Conservation (phyloP, 129 eudicot genomes). For the Silybum marianum region DNA sequence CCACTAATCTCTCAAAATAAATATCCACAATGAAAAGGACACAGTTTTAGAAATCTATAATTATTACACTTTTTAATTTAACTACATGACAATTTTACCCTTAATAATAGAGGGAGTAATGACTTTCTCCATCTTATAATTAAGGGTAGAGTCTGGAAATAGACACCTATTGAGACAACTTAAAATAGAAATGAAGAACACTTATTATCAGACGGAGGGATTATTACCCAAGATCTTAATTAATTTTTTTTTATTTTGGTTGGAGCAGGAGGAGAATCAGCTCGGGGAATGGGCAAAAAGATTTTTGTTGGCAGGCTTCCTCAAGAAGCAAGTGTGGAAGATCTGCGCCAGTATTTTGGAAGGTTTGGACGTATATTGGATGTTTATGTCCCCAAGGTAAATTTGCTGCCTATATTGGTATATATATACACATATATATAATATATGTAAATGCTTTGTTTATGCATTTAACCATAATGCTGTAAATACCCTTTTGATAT, state of each 20-base stretch:
- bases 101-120: neutral
- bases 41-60: neutral
- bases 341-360: conserved; percentile 89
- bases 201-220: neutral
- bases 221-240: neutral
- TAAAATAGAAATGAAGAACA: neutral
- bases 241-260: neutral
- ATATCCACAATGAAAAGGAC: neutral
- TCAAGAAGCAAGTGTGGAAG: conserved; percentile 91
- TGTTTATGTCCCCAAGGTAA: conserved; percentile 96
- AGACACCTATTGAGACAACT: neutral
- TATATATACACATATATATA: too few relatives aligned
- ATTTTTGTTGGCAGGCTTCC: conserved; percentile 97
- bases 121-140: neutral
- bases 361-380: conserved; percentile 93
- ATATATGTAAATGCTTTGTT: neutral
- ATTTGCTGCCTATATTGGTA: neutral
- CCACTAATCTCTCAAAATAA: neutral
- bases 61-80: neutral
- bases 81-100: neutral
- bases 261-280: conserved; percentile 55
- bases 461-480: neutral
- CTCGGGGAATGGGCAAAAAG: conserved; percentile 90
- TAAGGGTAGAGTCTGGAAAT: neutral
- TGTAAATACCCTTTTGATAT: conserved; percentile 19